Conservation (phyloP, 352 stramenopile species). For the Labyrinthula sp. region DNA sequence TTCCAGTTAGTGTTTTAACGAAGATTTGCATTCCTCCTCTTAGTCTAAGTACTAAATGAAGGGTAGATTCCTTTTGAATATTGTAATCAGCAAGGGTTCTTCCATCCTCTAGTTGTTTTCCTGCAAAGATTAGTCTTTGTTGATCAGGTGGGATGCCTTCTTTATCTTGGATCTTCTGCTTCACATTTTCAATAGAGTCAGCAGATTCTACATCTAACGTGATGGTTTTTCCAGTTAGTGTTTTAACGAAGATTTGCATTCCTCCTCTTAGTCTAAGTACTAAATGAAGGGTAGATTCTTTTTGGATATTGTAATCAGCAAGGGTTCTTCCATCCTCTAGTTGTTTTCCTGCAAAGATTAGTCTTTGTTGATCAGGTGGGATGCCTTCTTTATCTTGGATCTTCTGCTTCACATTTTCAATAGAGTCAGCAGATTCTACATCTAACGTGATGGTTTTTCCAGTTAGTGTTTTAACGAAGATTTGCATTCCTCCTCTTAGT, state of each 20-base stretch:
- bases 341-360: constrained; percentile 99
- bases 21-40: constrained; percentile 72
- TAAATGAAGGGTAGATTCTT: constrained; percentile 34
- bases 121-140: constrained; percentile 97
- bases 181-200: constrained; percentile 99
- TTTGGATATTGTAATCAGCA: constrained; percentile 78
- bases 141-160: constrained; percentile 98
- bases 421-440: constrained; percentile 94
- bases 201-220: constrained; percentile 95
- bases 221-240: constrained; percentile 94
- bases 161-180: constrained; percentile 99
- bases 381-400: constrained; percentile 99
- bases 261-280: constrained; percentile 32
- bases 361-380: constrained; percentile 93
- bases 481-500: constrained; percentile 52
- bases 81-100: constrained; percentile 75
- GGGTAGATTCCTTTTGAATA: constrained; percentile 52
- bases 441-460: constrained; percentile 99
- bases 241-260: constrained; percentile 83
- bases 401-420: constrained; percentile 99
- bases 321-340: constrained; percentile 79
- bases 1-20: constrained; percentile 88
- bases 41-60: constrained; percentile 35
- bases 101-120: constrained; percentile 94
- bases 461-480: constrained; percentile 75